Base-by-base conservation (phyloP, 2,329 filamentous ascomycete species). In the Microdochium bolleyi region DNA sequence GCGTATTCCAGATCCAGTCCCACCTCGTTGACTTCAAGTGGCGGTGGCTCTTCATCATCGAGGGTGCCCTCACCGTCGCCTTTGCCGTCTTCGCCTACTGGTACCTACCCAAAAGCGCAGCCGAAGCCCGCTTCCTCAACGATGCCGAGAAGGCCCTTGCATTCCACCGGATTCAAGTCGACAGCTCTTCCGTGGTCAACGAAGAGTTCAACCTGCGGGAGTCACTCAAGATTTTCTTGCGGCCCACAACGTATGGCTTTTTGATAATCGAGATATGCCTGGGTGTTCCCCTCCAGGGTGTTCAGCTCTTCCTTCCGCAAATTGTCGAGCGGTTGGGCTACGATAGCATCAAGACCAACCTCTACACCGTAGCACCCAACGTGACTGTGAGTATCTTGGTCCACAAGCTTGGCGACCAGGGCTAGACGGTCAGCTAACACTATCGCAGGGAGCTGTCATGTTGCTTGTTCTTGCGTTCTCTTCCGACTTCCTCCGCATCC, bases 351-450 rank as follows among this genome's bases (percentile, higher is more conserved):
- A 78, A 76, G 65, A 91, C 88, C 0, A 92, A 92, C 61, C 76
- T 92, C 0, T 91, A 88, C 68, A 92, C 88, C 0, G 88, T 92
- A 0, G 89, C 88, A 0, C 89, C 89, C 1, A 92, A 92, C 60
- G 77, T 89, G 48, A 82, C 81, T 0, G 64, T 65, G 55, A 61
- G 57, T n/a, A 11, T 24, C 19, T 48, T 24, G n/a, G n/a, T n/a
- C n/a, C n/a, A n/a, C 19, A 22, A 5, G 9, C 22, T 16, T 3
- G 44, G 9, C 19, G 7, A 24, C 22, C 22, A 48, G 44, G 9
- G 24, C 5, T 22, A 8, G 14, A 16, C 24, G 19, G 2, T n/a
- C 27, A 19, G 16, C 22, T 49, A 25, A 44, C 11, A 9, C 7
- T 24, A 3, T 9, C 27, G 3, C 34, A 67, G 64, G 89, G 88